Evolutionary conservation across 805 yeast genomes (phyloP).

Genomic region (Candida ovalis): DNA sequence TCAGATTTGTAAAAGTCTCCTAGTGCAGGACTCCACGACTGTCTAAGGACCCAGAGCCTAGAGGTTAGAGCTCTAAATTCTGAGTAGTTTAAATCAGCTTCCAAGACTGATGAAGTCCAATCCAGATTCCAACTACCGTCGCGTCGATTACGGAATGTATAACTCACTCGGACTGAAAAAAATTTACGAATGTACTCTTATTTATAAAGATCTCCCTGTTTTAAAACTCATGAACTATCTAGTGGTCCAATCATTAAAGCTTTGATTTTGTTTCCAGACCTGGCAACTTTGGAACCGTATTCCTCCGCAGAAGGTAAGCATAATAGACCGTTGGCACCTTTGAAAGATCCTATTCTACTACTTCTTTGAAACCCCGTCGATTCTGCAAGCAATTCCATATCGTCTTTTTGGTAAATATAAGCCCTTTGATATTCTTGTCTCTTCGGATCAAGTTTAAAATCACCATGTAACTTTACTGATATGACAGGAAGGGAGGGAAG

Average conservation of each 20-base stretch:
- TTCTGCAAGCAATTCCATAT: slow-evolving; percentile 32
- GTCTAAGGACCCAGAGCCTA: no score
- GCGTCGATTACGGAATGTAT: not conserved
- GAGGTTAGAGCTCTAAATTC: no score
- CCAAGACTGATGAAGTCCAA: no score
- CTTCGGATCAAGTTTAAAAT: slow-evolving; percentile 37
- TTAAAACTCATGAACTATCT: not conserved
- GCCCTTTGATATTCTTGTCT: slow-evolving; percentile 53
- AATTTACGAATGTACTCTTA: no score
- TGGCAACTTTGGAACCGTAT: slow-evolving; percentile 8
- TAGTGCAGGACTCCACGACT: no score
- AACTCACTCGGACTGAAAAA: no score
- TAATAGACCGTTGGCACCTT: slow-evolving; percentile 43
- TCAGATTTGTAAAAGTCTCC: no score
- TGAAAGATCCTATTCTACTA: slow-evolving; percentile 44
- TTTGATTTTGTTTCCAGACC: slow-evolving; percentile 22
- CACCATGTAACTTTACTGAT: slow-evolving; percentile 32
- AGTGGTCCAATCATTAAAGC: slow-evolving; percentile 27
- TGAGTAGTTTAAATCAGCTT: no score
- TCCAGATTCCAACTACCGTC: not conserved
- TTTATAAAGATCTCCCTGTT: not conserved
- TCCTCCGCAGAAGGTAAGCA: slow-evolving; percentile 36
- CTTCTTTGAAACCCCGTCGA: slow-evolving; percentile 52
- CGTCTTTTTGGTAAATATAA: slow-evolving; percentile 24
- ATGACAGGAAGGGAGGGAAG: slow-evolving; percentile 31